These are phyloP conservation scores for Mycena vitilis DNA, from an alignment of 768 basidiomycete genomes.

Conservation along the genomic window DNA sequence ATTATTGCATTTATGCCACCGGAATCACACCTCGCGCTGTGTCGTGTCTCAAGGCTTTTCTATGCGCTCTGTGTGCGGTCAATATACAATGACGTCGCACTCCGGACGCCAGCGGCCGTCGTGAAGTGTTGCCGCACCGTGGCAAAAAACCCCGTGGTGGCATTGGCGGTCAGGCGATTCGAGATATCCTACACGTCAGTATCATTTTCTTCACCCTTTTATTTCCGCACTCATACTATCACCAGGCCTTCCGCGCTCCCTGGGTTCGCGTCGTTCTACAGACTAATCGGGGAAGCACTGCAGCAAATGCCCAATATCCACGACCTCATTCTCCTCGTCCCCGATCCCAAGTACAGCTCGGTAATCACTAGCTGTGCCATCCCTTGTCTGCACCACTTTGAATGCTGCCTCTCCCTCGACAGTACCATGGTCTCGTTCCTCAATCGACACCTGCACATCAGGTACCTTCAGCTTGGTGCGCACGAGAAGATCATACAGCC, in stretches of 20 bases:
- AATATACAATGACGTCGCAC: constrained; percentile 48
- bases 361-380: constrained; percentile 41
- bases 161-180: constrained; percentile 46
- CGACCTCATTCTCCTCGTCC: constrained; percentile 46
- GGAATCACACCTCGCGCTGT: constrained; percentile 45
- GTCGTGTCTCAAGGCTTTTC: constrained; percentile 48
- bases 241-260: constrained; percentile 38
- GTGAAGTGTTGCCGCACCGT: constrained; percentile 51
- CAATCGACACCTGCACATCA: constrained; percentile 48
- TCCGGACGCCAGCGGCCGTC: constrained; percentile 43
- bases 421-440: constrained; percentile 47
- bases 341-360: constrained; percentile 44
- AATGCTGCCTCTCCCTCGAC: constrained; percentile 49
- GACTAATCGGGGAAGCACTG: constrained; percentile 45
- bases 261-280: constrained; percentile 46
- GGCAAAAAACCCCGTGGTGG: constrained; percentile 40
- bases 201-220: not conserved
- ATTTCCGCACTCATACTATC: constrained; percentile 26
- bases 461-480: constrained; percentile 50
- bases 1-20: constrained; percentile 46
- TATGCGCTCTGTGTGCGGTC: constrained; percentile 46
- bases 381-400: constrained; percentile 48
- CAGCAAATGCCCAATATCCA: constrained; percentile 41
- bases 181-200: constrained; percentile 51
- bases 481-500: constrained; percentile 13